Conservation (phyloP, 345 rosid genomes). For the Mallotus nudiflorus region DNA sequence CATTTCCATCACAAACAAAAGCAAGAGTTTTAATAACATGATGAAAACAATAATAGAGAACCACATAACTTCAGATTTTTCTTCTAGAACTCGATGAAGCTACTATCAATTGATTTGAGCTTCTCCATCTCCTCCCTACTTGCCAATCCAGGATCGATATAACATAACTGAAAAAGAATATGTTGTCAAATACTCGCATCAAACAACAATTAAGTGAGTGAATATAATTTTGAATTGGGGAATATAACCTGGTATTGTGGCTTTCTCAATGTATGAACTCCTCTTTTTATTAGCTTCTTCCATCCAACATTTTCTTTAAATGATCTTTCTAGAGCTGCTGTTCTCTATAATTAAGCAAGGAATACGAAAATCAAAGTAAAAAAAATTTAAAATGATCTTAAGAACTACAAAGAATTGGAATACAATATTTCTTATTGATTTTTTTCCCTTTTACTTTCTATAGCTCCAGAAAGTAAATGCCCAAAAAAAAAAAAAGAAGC, state of each 20-base stretch:
- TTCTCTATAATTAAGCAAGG: constrained; percentile 35
- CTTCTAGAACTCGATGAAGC: constrained; percentile 49
- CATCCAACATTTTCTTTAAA: constrained; percentile 56
- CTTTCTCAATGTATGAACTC: constrained; percentile 61
- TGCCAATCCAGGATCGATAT: constrained; percentile 70
- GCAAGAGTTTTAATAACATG: neutral
- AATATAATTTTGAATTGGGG: neutral
- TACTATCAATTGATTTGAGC: constrained; percentile 66
- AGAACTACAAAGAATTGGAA: neutral
- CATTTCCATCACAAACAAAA: neutral
- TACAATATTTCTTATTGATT: neutral
- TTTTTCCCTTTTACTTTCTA: too few relatives aligned
- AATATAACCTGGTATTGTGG: constrained; percentile 70
- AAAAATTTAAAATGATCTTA: neutral
- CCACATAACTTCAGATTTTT: neutral
- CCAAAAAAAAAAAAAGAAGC: too few relatives aligned
- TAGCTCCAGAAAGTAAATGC: too few relatives aligned
- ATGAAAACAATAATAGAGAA: neutral
- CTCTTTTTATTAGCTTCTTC: constrained; percentile 72
- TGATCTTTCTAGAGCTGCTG: constrained; percentile 55
- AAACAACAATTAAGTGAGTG: constrained; percentile 6
- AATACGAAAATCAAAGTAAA: neutral
- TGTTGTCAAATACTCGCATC: constrained; percentile 20
- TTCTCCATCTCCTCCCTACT: constrained; percentile 64
- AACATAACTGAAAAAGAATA: constrained; percentile 51